A percentile compares a stretch with the other conserved stretches of the same genome.
Evolutionary conservation across 176 grass and related monocot genomes (phyloP).

Genomic region (Oryza rufipogon): DNA sequence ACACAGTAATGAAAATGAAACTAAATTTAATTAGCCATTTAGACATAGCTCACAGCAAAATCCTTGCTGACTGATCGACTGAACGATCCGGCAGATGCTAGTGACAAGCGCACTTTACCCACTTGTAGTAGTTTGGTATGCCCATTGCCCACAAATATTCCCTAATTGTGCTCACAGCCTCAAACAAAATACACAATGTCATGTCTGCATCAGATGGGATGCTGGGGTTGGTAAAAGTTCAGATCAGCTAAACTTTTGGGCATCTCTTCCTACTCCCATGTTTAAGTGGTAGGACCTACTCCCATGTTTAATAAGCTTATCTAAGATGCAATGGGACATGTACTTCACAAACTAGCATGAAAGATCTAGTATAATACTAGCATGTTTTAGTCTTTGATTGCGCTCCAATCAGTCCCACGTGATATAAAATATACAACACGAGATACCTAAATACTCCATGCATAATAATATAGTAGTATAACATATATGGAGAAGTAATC

Average conservation of each 20-base stretch:
- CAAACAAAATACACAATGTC: not conserved
- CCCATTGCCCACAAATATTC: too few relatives aligned
- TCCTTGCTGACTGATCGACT: not conserved
- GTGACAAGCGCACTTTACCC: conserved; percentile 8
- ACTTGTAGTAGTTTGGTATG: not conserved
- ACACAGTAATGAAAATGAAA: not conserved
- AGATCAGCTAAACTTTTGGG: not conserved
- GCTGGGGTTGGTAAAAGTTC: not conserved
- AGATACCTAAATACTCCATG: not conserved
- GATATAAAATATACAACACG: not conserved
- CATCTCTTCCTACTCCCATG: not conserved
- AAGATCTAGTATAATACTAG: too few relatives aligned
- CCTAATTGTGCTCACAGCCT: not conserved
- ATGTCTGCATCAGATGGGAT: not conserved
- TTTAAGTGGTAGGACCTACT: not conserved
- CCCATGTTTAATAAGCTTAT: not conserved
- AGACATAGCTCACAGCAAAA: not conserved
- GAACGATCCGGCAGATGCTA: not conserved
- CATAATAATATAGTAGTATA: not conserved
- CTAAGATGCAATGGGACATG: not conserved
- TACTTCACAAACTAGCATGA: too few relatives aligned
- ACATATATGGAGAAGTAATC: not conserved
- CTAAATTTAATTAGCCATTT: not conserved
- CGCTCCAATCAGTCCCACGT: not conserved
- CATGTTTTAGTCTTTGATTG: not conserved